Evolutionary conservation across 192 early-diverging fungal species (phyloP), one percentile per base, ranked within the genome.

Genomic region (Podila verticillata): DNA sequence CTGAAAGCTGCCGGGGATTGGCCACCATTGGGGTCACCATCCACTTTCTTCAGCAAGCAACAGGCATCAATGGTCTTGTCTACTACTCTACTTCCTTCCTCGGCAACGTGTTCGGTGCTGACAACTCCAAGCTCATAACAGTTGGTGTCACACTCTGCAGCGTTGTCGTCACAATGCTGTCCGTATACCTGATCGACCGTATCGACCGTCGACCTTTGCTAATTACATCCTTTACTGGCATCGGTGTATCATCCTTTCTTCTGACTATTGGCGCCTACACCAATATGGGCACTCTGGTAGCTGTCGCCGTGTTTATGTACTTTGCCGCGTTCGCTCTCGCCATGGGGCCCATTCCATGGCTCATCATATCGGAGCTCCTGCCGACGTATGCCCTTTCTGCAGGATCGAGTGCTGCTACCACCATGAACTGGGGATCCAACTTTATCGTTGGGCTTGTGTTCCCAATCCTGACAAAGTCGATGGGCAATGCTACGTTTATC

Each of bases 21-120:
- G 86, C 95, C 0, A 9, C 92, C 17, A 87, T 87, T 39, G 91
- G 91, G 30, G 72, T 93, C 8, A 74, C 83, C 0, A 71, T 95
- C 8, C 93, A 95, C 82, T 82, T 92, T 24, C 72, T 88, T 66
- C 95, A 96, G 74, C 95, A 96, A 83, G 85, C 95, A 17, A 88
- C 88, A 51, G 95, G 94, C 20, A 95, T 96, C 81, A 95, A 94
- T 69, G 93, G 90, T 2, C 90, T 95, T 26, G 91, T 95, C 31
- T 95, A 92, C 83, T 96, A 95, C 74, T 92, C 74, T 28, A 78
- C 74, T 1, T 78, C 74, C 4, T 78, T 78, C 35, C 74, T 78
- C 6, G 30, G 85, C n/a, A 90, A 93, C 9, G 90, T 87, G 32
- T 94, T 96, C 59, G 66, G 90, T 65, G 65, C 80, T 19, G 73